A percentile compares a stretch with the other conserved stretches of the same genome.
Conservation (phyloP, 768 basidiomycete genomes). For the Udeniomyces megalosporus region DNA sequence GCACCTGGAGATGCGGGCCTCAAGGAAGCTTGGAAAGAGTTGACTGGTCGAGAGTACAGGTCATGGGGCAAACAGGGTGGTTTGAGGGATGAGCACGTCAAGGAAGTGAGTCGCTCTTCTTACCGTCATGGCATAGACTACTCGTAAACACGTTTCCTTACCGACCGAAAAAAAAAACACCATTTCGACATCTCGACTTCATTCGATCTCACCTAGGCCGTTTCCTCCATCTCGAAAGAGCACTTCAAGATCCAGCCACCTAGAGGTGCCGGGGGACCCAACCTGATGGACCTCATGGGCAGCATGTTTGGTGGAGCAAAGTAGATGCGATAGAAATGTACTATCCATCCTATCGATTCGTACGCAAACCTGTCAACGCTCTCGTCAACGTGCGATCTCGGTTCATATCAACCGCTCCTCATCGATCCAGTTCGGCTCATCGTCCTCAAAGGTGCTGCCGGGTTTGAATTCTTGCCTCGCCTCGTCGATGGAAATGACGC, state of each 20-base stretch:
- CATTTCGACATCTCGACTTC: neutral
- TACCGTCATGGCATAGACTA: no score
- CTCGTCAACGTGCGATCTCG: no score
- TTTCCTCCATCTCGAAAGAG: constrained; percentile 1
- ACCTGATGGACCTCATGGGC: constrained; percentile 79
- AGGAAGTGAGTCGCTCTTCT: constrained; percentile 38
- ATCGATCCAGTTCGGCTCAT: no score
- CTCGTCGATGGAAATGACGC: no score
- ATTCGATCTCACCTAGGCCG: neutral
- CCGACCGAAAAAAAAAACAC: neutral
- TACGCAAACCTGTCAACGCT: no score
- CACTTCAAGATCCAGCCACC: constrained; percentile 82
- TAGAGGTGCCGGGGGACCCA: constrained; percentile 41
- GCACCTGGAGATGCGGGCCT: constrained; percentile 52
- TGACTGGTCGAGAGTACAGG: constrained; percentile 27
- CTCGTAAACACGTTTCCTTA: neutral
- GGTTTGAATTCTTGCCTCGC: no score
- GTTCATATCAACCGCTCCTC: no score
- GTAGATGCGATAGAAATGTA: no score
- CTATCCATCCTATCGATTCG: no score
- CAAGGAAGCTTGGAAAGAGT: constrained; percentile 62
- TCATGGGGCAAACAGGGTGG: constrained; percentile 42
- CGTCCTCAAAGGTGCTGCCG: no score
- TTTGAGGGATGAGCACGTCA: constrained; percentile 20
- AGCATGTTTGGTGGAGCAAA: constrained; percentile 73